phyloP scores from a whole-genome alignment of 2,329 filamentous ascomycete genomes.

The Botrytis hyacinthi region DNA sequence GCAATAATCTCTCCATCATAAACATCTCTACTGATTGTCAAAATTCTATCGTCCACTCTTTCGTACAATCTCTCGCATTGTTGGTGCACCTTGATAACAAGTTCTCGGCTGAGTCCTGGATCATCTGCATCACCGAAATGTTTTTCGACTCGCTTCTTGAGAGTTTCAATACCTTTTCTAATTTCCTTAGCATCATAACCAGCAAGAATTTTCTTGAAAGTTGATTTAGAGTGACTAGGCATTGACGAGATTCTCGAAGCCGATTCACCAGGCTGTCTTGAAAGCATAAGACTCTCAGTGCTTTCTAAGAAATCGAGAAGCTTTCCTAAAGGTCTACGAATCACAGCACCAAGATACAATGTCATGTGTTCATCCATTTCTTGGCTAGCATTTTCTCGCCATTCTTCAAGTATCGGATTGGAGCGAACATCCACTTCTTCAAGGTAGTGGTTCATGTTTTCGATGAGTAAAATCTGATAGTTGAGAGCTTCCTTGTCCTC shows the following conservation, averaged over 20 bases:
- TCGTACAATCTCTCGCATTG: constrained; percentile 64
- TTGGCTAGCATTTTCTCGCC: constrained; percentile 72
- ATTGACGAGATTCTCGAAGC: constrained; percentile 68
- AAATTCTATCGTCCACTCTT: constrained; percentile 60
- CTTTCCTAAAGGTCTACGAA: constrained; percentile 84
- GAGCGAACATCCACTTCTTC: constrained; percentile 80
- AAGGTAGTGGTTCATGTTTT: constrained; percentile 98
- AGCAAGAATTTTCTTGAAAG: constrained; percentile 83
- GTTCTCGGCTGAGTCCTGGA: constrained; percentile 49
- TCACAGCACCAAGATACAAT: constrained; percentile 83
- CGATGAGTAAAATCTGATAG: constrained; percentile 94
- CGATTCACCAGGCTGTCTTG: constrained; percentile 58
- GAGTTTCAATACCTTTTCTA: constrained; percentile 81
- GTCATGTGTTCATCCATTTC: constrained; percentile 86
- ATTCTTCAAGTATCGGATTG: constrained; percentile 75
- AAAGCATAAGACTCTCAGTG: constrained; percentile 66
- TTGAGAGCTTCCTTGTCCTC: constrained; percentile 97
- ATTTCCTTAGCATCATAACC: constrained; percentile 82
- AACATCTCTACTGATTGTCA: constrained; percentile 58
- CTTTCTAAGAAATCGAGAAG: constrained; percentile 89
- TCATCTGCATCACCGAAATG: constrained; percentile 92
- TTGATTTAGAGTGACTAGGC: constrained; percentile 75
- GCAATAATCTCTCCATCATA: constrained; percentile 64
- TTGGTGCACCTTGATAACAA: constrained; percentile 56
- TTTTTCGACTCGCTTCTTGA: constrained; percentile 92